These are phyloP conservation scores for Saprolegnia parasitica DNA, from an alignment of 352 stramenopile genomes.

Conservation along the genomic window DNA sequence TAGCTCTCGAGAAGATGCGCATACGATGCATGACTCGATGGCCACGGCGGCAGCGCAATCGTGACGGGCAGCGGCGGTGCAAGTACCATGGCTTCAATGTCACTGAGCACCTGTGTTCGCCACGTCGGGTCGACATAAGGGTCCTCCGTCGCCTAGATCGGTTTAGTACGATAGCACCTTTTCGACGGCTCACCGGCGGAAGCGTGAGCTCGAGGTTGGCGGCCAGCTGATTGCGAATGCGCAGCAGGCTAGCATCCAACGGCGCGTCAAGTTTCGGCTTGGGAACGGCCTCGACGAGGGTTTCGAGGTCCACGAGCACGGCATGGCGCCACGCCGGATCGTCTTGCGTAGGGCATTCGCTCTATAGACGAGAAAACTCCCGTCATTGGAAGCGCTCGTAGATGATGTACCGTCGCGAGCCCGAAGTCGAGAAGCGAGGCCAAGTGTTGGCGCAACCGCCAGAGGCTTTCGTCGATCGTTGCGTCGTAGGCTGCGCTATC, in stretches of 20 bases:
- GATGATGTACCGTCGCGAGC: background rate
- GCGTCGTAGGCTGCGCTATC: background rate
- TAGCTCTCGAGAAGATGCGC: background rate
- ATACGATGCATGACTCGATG: background rate
- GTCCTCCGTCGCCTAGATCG: too few relatives aligned
- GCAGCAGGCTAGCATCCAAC: too few relatives aligned
- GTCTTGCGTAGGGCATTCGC: background rate
- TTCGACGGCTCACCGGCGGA: too few relatives aligned
- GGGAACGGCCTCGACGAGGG: background rate
- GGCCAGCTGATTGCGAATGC: too few relatives aligned
- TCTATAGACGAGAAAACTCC: background rate
- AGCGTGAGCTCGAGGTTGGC: too few relatives aligned
- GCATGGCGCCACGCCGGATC: background rate
- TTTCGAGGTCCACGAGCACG: constrained; percentile 6
- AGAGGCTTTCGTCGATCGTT: background rate
- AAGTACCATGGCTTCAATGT: too few relatives aligned
- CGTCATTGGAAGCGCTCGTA: background rate
- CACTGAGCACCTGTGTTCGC: too few relatives aligned
- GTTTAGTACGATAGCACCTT: too few relatives aligned
- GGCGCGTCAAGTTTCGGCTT: too few relatives aligned
- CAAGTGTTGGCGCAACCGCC: background rate
- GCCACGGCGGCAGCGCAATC: too few relatives aligned
- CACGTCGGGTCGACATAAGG: too few relatives aligned
- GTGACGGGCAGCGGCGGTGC: too few relatives aligned
- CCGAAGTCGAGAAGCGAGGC: background rate